Base-by-base conservation (phyloP, 768 basidiomycete species). In the Gloeopeniophorella convolvens region DNA sequence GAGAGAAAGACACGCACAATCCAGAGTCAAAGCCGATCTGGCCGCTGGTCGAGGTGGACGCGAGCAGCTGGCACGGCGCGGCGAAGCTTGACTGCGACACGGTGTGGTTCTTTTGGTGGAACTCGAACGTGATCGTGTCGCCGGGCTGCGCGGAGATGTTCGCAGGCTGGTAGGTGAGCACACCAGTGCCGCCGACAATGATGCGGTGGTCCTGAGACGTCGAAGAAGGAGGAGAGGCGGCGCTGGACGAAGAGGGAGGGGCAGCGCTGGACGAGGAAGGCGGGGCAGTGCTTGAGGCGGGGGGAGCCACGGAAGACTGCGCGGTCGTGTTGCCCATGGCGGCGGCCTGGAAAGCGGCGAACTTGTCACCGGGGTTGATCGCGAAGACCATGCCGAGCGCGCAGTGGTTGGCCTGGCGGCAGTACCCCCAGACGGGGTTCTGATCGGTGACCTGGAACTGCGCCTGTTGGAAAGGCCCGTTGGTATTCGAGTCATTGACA, bases 361-460 rank as follows among this genome's bases (percentile, higher is more conserved):
- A 74, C 20, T 77, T 67, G 64, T 68, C 63, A 13, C 74, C 78
- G 3, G 81, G 75, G 60, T 85, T 85, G 58, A 83, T 66, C 21
- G 80, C 77, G 61, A 82, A 80, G 26, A 83, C 82, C 82, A 83
- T 84, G 13, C 81, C 80, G 42, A 68, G 62, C 34, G 71, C 70
- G 49, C 82, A 83, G 62, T 83, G 82, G 43, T 66, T 65, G 13
- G 65, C 63, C 61, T 83, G 81, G 15, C 71, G 66, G 62, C 81
- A 83, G 65, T 72, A 82, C 8, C 78, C 70, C 80, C 80, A 83
- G 48, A 77, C 65, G 3, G 81, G 77, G 48, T 73, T 65, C 3
- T 60, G 66, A 51, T 74, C 68, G 5, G 54, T 30, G 2, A 82
- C 68, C 3, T 59, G 65, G 40, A 75, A 66, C 44, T 71, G 60